Conservation (phyloP, 2,329 filamentous ascomycete genomes). For the Salinomyces thailandicus region DNA sequence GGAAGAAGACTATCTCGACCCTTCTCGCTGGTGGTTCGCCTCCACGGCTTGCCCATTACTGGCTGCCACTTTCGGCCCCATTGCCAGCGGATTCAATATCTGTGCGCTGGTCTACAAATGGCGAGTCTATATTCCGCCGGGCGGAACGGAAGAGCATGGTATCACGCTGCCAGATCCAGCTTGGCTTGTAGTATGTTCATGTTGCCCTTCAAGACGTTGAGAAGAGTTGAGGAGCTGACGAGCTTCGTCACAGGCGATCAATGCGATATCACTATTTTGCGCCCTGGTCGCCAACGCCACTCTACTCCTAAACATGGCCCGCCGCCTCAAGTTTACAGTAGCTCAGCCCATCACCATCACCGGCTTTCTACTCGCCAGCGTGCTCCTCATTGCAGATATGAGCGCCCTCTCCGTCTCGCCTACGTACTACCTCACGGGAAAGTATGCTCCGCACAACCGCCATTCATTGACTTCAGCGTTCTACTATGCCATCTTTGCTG, state of each 20-base stretch:
- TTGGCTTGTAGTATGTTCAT: slow-evolving; percentile 32
- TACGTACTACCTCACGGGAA: slow-evolving; percentile 32
- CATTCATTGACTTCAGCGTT: slow-evolving; percentile 46
- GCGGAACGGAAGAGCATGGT: slow-evolving; percentile 34
- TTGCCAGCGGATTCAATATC: slow-evolving; percentile 31
- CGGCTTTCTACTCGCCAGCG: slow-evolving; percentile 47
- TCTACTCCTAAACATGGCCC: slow-evolving; percentile 50
- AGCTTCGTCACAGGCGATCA: slow-evolving; percentile 32
- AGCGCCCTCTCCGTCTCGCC: slow-evolving; percentile 35
- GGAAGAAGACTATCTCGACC: slow-evolving; percentile 35
- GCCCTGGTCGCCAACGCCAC: slow-evolving; percentile 46
- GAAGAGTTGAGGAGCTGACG: neutral
- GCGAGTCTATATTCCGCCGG: slow-evolving; percentile 42
- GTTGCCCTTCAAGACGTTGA: neutral
- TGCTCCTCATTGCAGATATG: slow-evolving; percentile 45
- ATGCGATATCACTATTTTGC: slow-evolving; percentile 44
- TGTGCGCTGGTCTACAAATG: slow-evolving; percentile 46
- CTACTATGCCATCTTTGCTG: slow-evolving; percentile 51
- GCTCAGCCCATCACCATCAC: slow-evolving; percentile 50
- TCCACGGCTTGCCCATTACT: slow-evolving; percentile 49
- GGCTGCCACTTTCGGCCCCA: slow-evolving; percentile 36
- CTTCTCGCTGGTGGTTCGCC: slow-evolving; percentile 48
- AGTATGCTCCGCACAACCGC: slow-evolving; percentile 17
- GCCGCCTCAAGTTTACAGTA: slow-evolving; percentile 42
- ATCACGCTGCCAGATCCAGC: slow-evolving; percentile 41